Percentiles rank a stretch among this genome's conserved stretches.
These are phyloP conservation scores for Raffaelea albimanens DNA, from an alignment of 2,329 filamentous ascomycete species.

Conservation along the genomic window DNA sequence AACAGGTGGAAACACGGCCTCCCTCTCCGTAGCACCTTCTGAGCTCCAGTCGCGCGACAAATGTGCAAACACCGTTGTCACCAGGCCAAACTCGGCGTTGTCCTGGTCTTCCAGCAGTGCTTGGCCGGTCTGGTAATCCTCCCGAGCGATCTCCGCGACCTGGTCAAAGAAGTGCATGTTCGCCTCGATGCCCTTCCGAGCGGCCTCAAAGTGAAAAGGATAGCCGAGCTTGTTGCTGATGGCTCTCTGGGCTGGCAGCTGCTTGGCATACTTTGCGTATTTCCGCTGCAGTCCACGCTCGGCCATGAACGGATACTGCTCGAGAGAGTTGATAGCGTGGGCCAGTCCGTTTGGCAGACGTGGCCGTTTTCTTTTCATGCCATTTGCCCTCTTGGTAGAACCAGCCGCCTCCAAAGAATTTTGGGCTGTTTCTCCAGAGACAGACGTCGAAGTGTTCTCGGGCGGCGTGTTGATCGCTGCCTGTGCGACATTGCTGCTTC, in stretches of 20 bases:
- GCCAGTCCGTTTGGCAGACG: background rate
- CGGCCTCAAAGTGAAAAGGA: background rate
- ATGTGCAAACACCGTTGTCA: background rate
- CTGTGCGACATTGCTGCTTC: background rate
- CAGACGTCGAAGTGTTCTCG: background rate
- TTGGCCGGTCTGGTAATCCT: background rate
- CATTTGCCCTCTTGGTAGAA: background rate
- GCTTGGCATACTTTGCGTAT: background rate
- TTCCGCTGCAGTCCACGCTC: background rate
- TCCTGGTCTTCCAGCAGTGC: background rate
- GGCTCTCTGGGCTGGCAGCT: background rate
- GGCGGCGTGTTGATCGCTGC: background rate
- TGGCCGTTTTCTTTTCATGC: background rate
- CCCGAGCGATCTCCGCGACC: background rate
- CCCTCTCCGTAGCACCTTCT: background rate
- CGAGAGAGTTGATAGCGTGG: slow-evolving; percentile 1
- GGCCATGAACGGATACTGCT: slow-evolving; percentile 1
- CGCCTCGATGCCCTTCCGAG: slow-evolving; percentile 1
- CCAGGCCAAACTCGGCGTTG: background rate
- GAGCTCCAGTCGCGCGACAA: slow-evolving; percentile 1
- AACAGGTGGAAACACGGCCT: slow-evolving; percentile 1
- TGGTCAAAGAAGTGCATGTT: background rate
- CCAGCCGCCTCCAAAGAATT: background rate
- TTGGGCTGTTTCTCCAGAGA: background rate
- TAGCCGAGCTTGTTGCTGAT: slow-evolving; percentile 1